These are phyloP conservation scores for Phytophthora meadii DNA, from an alignment of 352 stramenopile genomes.

Conservation along the genomic window DNA sequence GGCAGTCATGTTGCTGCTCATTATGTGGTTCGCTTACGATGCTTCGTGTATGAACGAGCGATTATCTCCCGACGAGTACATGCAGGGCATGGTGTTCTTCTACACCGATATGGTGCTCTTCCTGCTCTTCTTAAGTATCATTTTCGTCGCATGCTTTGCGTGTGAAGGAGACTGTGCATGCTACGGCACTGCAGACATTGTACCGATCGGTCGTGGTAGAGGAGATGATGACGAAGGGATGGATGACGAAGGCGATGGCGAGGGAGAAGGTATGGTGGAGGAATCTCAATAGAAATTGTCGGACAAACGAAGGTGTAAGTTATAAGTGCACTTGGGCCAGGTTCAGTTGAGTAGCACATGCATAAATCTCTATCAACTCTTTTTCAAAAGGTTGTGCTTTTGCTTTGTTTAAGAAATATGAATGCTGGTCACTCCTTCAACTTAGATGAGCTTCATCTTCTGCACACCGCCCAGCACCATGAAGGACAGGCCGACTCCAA, in stretches of 20 bases:
- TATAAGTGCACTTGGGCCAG: too few species aligned
- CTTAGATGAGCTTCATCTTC: conserved; percentile 88
- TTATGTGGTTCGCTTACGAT: conserved; percentile 86
- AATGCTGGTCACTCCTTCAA: conserved; percentile 3
- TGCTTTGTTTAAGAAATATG: too few species aligned
- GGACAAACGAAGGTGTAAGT: not conserved
- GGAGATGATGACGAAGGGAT: conserved; percentile 35
- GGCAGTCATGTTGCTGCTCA: conserved; percentile 63
- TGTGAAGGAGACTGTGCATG: conserved; percentile 80
- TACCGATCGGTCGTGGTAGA: conserved; percentile 48
- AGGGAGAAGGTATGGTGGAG: conserved; percentile 4
- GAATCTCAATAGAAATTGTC: conserved; percentile 9
- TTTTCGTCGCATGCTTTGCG: conserved; percentile 79
- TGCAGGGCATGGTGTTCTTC: conserved; percentile 87
- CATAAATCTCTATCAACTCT: conserved; percentile 8
- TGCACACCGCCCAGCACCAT: conserved; percentile 69
- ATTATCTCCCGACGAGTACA: conserved; percentile 80
- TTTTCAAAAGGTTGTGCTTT: conserved; percentile 2
- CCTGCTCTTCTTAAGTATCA: conserved; percentile 78
- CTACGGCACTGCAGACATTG: conserved; percentile 75
- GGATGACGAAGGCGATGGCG: conserved; percentile 7
- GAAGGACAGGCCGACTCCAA: conserved; percentile 50
- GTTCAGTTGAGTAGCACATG: conserved; percentile 8
- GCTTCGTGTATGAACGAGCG: conserved; percentile 82
- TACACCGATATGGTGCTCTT: conserved; percentile 88